Percentiles rank a stretch among this genome's conserved stretches.
These are phyloP conservation scores for Trematosphaeria pertusa DNA, from an alignment of 2,329 filamentous ascomycete genomes.

Conservation along the genomic window DNA sequence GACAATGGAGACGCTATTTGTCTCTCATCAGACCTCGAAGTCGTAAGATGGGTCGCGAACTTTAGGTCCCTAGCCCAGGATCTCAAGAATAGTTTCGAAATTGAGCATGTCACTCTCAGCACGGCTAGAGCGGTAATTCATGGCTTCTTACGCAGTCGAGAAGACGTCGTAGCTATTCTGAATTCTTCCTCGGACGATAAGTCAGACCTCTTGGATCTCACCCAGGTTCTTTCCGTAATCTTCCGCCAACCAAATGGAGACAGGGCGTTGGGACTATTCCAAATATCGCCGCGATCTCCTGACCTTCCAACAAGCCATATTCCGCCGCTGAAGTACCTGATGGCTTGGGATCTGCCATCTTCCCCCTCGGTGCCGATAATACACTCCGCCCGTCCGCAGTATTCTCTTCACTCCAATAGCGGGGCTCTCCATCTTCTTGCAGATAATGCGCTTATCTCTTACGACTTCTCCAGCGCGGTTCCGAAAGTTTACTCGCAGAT, in stretches of 20 bases:
- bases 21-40: conserved; percentile 62
- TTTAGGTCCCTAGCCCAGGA: conserved; percentile 25
- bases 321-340: conserved; percentile 41
- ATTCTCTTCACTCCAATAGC: conserved; percentile 67
- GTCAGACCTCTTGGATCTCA: conserved; percentile 43
- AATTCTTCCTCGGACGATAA: conserved; percentile 34
- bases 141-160: conserved; percentile 53
- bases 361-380: conserved; percentile 15
- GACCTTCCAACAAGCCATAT: conserved; percentile 38
- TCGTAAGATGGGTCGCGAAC: conserved; percentile 40
- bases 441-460: conserved; percentile 63
- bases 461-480: conserved; percentile 68
- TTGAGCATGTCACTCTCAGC: conserved; percentile 43
- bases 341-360: conserved; percentile 37
- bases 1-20: conserved; percentile 67
- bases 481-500: conserved; percentile 64
- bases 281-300: conserved; percentile 39
- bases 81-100: conserved; percentile 23
- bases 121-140: conserved; percentile 50
- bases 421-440: conserved; percentile 69
- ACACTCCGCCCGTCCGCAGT: conserved; percentile 37
- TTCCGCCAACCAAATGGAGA: conserved; percentile 25
- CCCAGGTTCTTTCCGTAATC: conserved; percentile 43
- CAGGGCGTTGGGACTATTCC: conserved; percentile 33
- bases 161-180: conserved; percentile 52